Conservation (phyloP, 2,329 filamentous ascomycete species). For the Ophiostoma sp. region DNA sequence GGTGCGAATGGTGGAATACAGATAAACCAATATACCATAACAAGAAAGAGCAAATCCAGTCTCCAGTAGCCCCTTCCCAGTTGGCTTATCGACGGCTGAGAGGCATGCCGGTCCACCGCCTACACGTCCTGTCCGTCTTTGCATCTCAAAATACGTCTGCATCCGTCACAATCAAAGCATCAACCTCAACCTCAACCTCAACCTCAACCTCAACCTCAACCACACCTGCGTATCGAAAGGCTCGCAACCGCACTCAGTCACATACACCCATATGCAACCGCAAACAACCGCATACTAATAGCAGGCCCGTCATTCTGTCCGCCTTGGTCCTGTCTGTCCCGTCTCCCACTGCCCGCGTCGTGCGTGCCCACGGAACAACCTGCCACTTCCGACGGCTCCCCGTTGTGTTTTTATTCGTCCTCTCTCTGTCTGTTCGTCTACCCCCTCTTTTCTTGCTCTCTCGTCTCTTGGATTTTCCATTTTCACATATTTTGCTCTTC, state of each 20-base stretch:
- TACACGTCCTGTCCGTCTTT: neutral
- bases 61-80: neutral
- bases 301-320: too few species aligned
- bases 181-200: neutral
- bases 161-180: neutral
- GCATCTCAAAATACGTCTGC: neutral
- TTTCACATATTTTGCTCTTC: neutral
- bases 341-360: neutral
- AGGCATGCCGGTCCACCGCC: neutral
- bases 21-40: neutral
- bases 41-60: neutral
- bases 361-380: neutral
- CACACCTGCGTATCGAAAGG: neutral
- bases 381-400: neutral
- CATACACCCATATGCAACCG: neutral
- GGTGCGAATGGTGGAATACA: neutral
- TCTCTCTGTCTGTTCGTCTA: neutral
- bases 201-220: neutral
- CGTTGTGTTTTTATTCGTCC: neutral
- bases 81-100: neutral
- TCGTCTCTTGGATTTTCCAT: conserved; percentile 4
- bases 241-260: too few species aligned
- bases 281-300: neutral
- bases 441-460: conserved; percentile 18
- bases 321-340: neutral